phyloP scores from a whole-genome alignment of 208 protist species.

The Herpetomonas tarakana region DNA sequence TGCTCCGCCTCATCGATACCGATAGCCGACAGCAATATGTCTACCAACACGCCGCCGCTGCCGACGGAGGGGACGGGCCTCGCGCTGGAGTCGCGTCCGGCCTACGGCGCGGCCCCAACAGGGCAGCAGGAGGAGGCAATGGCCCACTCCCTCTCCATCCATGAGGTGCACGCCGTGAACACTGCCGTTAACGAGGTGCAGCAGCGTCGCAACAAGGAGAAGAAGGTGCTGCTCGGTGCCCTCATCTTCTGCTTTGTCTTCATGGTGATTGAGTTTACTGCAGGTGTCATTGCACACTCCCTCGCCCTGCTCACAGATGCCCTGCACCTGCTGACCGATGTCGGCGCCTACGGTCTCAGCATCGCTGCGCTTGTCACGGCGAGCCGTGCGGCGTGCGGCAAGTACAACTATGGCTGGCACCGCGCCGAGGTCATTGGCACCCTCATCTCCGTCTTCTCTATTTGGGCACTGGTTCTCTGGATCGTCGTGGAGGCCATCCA shows the following conservation, averaged over 20 bases:
- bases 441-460: conserved; percentile 85
- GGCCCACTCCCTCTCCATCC: conserved; percentile 7
- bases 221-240: conserved; percentile 51
- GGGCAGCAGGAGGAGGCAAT: too few relatives aligned
- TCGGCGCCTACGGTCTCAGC: conserved; percentile 81
- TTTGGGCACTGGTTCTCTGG: conserved; percentile 83
- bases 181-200: conserved; percentile 28
- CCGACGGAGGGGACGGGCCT: conserved; percentile 12
- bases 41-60: too few relatives aligned
- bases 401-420: conserved; percentile 89
- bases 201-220: conserved; percentile 52
- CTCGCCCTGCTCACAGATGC: conserved; percentile 91
- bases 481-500: conserved; percentile 78
- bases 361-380: conserved; percentile 78
- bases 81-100: too few relatives aligned
- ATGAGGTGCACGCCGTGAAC: conserved; percentile 17
- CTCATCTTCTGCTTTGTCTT: conserved; percentile 79
- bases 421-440: conserved; percentile 91
- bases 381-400: conserved; percentile 47
- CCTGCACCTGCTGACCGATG: conserved; percentile 86
- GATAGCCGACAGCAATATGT: too few relatives aligned
- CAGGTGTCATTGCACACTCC: conserved; percentile 78
- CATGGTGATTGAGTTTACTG: conserved; percentile 83
- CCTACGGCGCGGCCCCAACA: too few relatives aligned
- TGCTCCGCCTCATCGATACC: too few relatives aligned